Base-by-base conservation (phyloP, 2,329 filamentous ascomycete genomes). In the Helicocarpus griseus region DNA sequence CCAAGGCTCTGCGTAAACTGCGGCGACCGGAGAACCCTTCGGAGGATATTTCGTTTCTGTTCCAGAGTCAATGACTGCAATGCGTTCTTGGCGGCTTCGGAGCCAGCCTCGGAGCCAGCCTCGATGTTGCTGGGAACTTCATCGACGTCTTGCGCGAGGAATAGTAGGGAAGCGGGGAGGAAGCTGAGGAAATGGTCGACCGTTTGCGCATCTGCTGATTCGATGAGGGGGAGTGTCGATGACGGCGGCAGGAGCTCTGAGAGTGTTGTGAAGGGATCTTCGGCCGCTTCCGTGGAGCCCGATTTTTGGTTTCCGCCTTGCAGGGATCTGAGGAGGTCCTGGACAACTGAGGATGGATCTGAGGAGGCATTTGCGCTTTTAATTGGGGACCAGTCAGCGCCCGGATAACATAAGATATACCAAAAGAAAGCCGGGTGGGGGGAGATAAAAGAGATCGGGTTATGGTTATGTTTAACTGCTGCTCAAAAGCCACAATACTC, bases 1-100 rank as follows among this genome's bases (percentile, higher is more conserved):
- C 82, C 81, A 36, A 96, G 71, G 58, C 88, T 91, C 68, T 97
- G 93, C 54, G 82, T 81, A 63, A 98, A 89, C 64, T 98, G 93
- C 17, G 93, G 91, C 58, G 87, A 94, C 57, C 87, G 81, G 13
- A 97, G 72, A 6, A 97, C 89, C 63, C 84, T 85, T 66, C 83
- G 84, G 40, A 98, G 70, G 11, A 97, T 79, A 21, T 78, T 76
- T 63, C 86, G 88, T 75, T 97, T 97, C 65, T 93, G 84, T 2
- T 77, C 77, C 6, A 84, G 67, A 50, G 80, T 85, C 61, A 96
- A 77, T 5, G 86, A 83, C 54, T 85, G 78, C 57, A 88, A 82
- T 26, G 87, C 88, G 36, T 84, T 83, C 60, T 85, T 77, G n/a
- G 84, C 78, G 1, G 82, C 80, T 50, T 82, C 84, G 0, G 81